Conservation (phyloP, 371 early-diverging fungal species). For the Lichtheimia ornata region DNA sequence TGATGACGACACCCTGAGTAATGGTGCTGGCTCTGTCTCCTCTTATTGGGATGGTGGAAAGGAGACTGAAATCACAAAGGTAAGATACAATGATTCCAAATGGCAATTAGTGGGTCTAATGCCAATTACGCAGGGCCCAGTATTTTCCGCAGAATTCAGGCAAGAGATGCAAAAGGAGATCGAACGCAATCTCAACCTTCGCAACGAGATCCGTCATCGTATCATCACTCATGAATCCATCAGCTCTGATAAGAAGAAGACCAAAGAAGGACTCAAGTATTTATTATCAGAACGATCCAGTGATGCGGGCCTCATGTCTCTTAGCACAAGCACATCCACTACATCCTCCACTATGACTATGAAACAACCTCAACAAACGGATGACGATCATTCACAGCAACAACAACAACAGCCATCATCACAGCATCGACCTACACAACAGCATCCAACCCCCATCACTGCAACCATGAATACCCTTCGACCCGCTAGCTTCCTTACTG, state of each 20-base stretch:
- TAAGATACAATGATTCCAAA: slow-evolving; percentile 6
- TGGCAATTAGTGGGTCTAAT: too few relatives aligned
- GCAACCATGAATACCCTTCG: slow-evolving; percentile 15
- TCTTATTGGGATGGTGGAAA: slow-evolving; percentile 32
- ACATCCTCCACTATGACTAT: slow-evolving; percentile 25
- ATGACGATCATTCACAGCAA: slow-evolving; percentile 7
- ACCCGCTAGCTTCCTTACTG: slow-evolving; percentile 46
- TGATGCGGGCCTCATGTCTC: slow-evolving; percentile 11
- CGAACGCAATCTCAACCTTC: slow-evolving; percentile 43
- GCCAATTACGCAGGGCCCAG: slow-evolving; percentile 35
- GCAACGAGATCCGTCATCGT: slow-evolving; percentile 50
- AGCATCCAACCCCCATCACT: slow-evolving; percentile 7
- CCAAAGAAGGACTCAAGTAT: slow-evolving; percentile 53
- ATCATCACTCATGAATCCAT: slow-evolving; percentile 45
- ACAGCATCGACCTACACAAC: not conserved
- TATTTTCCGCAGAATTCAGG: slow-evolving; percentile 55
- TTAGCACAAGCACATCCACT: slow-evolving; percentile 18
- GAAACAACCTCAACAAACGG: slow-evolving; percentile 5
- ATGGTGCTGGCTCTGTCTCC: slow-evolving; percentile 27
- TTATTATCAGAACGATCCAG: slow-evolving; percentile 44
- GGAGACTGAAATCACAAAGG: slow-evolving; percentile 55
- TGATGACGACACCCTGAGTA: slow-evolving; percentile 38
- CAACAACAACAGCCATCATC: slow-evolving; percentile 6
- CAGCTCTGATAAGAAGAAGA: slow-evolving; percentile 37
- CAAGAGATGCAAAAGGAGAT: slow-evolving; percentile 60